Evolutionary conservation across 805 yeast species (phyloP), one percentile per base, ranked within the genome.

Genomic region (Cyberlindnera maritima): DNA sequence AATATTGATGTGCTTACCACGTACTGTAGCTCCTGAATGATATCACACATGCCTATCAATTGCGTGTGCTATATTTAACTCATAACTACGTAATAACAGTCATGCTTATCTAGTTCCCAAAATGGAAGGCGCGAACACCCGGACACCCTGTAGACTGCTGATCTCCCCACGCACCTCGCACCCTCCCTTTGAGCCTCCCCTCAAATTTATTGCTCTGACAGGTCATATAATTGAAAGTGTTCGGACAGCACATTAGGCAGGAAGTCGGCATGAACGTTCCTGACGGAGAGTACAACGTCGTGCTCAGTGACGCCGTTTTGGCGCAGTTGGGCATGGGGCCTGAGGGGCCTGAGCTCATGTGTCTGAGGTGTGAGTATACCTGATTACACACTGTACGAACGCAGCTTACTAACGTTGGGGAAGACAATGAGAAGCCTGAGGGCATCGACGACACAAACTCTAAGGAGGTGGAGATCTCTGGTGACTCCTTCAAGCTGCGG

Each of bases 251-350:
- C 36, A 10, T 7, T 19, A 14, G 12, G 19, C 20, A n/a, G n/a
- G n/a, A n/a, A n/a, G n/a, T n/a, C n/a, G 20, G 3, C 18, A 46
- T 46, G 48, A 25, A 36, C 17, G 23, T 59, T 17, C 49, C 61
- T 0, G 62, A 60, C 37, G 64, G 64, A 9, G 64, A 58, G 43
- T 60, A 60, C 50, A 54, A 51, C 9, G 35, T 60, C 4, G 53
- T 46, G 14, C 34, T 60, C 11, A 43, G 57, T 7, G 62, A 59
- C 11, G 21, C 49, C 3, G 47, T 59, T 15, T 42, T 48, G 34
- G 38, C 44, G 0, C 50, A 39, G 13, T 37, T 57, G 11, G 39
- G 29, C 19, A 17, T 42, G 17, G 39, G 39, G 11, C 36, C 41
- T 36, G 43, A 44, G 19, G 46, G 41, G n/a, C 47, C 49, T 20